phyloP scores from a whole-genome alignment of 2,329 filamentous ascomycete species.

The Penicillium sp. region DNA sequence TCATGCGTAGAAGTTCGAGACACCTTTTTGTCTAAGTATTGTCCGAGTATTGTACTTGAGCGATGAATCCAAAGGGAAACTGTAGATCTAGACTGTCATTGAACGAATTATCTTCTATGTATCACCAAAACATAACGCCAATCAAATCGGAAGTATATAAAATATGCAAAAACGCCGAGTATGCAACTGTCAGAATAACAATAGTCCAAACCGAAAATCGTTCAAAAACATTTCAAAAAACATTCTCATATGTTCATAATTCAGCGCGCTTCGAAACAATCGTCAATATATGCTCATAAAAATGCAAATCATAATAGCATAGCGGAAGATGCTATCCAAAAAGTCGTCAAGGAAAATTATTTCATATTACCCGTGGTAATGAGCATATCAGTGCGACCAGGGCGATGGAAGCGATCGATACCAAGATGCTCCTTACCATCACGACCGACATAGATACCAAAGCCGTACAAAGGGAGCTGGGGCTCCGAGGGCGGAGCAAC shows the following conservation, averaged over 20 bases:
- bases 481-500: conserved; percentile 46
- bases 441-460: conserved; percentile 58
- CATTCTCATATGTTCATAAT: conserved; percentile 1
- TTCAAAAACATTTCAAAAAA: background rate
- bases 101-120: background rate
- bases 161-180: conserved; percentile 9
- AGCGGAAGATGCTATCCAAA: conserved; percentile 4
- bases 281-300: background rate
- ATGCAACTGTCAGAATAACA: conserved; percentile 8
- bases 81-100: background rate
- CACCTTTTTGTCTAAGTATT: background rate
- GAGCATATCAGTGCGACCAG: conserved; percentile 45
- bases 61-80: background rate
- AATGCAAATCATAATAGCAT: conserved; percentile 9
- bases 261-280: background rate
- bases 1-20: background rate
- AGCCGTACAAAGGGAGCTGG: conserved; percentile 51
- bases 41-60: background rate
- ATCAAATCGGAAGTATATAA: background rate
- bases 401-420: conserved; percentile 55
- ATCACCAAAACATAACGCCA: background rate
- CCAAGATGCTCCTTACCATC: conserved; percentile 62
- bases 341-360: conserved; percentile 9
- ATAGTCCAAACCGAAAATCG: background rate
- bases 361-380: conserved; percentile 39